A percentile compares a stretch with the other conserved stretches of the same genome.
These are phyloP conservation scores for Pseudogymnoascus sp. DNA, from an alignment of 2,329 filamentous ascomycete genomes.

Conservation along the genomic window DNA sequence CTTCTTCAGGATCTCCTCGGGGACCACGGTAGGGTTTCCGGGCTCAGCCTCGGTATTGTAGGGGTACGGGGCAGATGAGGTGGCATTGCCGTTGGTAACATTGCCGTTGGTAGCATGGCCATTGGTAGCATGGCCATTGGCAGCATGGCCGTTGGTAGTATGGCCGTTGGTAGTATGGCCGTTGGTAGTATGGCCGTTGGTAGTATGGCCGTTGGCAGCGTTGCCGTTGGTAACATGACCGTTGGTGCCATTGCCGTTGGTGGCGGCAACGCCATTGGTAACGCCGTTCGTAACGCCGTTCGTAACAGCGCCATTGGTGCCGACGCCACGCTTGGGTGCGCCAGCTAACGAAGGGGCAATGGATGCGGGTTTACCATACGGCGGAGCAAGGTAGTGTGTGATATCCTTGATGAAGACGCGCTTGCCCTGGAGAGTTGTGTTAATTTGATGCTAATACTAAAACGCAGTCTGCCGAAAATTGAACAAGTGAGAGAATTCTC, in stretches of 20 bases:
- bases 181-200: slow-evolving; percentile 27
- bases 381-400: slow-evolving; percentile 81
- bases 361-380: slow-evolving; percentile 56
- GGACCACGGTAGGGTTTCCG: slow-evolving; percentile 79
- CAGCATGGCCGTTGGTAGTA: too few relatives aligned
- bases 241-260: background rate
- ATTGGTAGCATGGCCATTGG: slow-evolving; percentile 20
- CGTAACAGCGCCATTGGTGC: slow-evolving; percentile 22
- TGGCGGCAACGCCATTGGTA: slow-evolving; percentile 17
- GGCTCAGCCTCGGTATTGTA: slow-evolving; percentile 53
- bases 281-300: slow-evolving; percentile 20
- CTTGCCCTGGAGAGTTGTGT: slow-evolving; percentile 59
- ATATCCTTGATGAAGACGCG: slow-evolving; percentile 98
- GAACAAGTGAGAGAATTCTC: background rate
- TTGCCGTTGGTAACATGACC: slow-evolving; percentile 17
- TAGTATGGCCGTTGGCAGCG: slow-evolving; percentile 24
- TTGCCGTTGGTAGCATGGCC: slow-evolving; percentile 23
- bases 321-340: slow-evolving; percentile 26
- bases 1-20: slow-evolving; percentile 61
- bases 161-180: slow-evolving; percentile 19
- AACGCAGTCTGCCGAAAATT: slow-evolving; percentile 11
- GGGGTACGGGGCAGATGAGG: slow-evolving; percentile 42
- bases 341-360: slow-evolving; percentile 68
- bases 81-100: slow-evolving; percentile 27
- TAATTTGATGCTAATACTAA: slow-evolving; percentile 28